phyloP scores from a whole-genome alignment of 1,284 basidiomycete genomes.

The Tilletia indica region DNA sequence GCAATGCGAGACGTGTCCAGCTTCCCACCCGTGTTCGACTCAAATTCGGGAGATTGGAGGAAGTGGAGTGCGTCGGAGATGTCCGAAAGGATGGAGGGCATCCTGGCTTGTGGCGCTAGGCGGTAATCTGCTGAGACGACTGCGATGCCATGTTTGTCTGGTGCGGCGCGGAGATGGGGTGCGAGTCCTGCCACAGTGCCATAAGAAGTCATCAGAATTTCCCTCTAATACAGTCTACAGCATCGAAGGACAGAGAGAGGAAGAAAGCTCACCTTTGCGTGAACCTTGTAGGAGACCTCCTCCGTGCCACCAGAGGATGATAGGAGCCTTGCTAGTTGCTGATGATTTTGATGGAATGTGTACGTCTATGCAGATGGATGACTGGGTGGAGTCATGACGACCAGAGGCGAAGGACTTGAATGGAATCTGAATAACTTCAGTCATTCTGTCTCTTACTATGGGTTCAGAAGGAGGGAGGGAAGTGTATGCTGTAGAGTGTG shows the following conservation, averaged over 20 bases:
- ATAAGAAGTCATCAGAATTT: not conserved
- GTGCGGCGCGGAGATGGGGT: conserved; percentile 33
- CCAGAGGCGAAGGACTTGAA: not conserved
- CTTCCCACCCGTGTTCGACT: not conserved
- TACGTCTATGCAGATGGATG: not conserved
- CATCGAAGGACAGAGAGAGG: not conserved
- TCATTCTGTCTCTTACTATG: no score
- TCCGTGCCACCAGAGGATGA: conserved; percentile 44
- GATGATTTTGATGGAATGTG: not conserved
- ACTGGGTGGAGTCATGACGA: not conserved
- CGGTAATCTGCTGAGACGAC: conserved; percentile 41
- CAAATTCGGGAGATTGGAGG: not conserved
- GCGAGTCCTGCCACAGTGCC: conserved; percentile 22
- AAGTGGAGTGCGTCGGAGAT: conserved; percentile 15
- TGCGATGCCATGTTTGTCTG: conserved; percentile 29
- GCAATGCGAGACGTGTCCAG: not conserved
- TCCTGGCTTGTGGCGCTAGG: conserved; percentile 38
- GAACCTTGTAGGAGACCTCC: conserved; percentile 33
- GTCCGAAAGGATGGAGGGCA: conserved; percentile 38
- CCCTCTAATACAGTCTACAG: not conserved
- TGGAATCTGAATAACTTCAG: no score
- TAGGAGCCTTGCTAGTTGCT: not conserved
- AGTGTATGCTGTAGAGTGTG: not conserved
- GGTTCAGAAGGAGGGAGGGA: not conserved
- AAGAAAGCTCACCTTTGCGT: not conserved